Evolutionary conservation across 768 basidiomycete genomes (phyloP).

Genomic region (Filobasidium floriforme): DNA sequence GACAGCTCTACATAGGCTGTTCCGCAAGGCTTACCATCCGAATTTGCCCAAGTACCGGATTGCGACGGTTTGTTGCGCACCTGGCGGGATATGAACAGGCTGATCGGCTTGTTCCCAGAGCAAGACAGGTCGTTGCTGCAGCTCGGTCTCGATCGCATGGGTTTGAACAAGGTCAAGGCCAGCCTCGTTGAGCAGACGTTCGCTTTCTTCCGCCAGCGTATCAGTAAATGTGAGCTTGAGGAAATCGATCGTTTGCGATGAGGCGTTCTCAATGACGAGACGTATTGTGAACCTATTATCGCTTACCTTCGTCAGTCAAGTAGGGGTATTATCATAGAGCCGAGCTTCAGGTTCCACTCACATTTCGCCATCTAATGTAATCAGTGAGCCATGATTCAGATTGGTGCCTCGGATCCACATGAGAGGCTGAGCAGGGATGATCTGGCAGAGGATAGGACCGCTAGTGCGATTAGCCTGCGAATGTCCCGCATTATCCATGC

Average conservation of each 20-base stretch:
- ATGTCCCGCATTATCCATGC: constrained; percentile 50
- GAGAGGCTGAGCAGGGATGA: constrained; percentile 79
- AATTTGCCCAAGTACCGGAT: constrained; percentile 79
- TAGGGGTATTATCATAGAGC: too few species aligned
- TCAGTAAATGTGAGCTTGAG: constrained; percentile 81
- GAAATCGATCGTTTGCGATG: constrained; percentile 72
- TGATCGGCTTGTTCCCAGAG: constrained; percentile 58
- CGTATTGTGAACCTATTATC: constrained; percentile 69
- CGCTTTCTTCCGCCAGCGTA: constrained; percentile 70
- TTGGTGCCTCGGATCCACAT: constrained; percentile 78
- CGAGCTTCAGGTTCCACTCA: too few species aligned
- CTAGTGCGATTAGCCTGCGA: constrained; percentile 52
- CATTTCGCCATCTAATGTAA: constrained; percentile 94
- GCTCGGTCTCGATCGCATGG: constrained; percentile 81
- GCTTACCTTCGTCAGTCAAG: too few species aligned
- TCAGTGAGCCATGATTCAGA: constrained; percentile 85
- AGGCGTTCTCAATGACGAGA: constrained; percentile 84
- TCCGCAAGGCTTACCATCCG: constrained; percentile 62
- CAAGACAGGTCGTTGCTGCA: constrained; percentile 71
- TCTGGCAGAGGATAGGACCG: constrained; percentile 51
- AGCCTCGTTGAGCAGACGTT: constrained; percentile 69
- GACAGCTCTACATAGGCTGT: neutral
- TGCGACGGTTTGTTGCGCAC: constrained; percentile 60
- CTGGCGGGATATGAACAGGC: constrained; percentile 55
- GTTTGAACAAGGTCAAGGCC: constrained; percentile 72